These are phyloP conservation scores for Podochytrium sp. DNA, from an alignment of 192 early-diverging fungal species.

Conservation along the genomic window DNA sequence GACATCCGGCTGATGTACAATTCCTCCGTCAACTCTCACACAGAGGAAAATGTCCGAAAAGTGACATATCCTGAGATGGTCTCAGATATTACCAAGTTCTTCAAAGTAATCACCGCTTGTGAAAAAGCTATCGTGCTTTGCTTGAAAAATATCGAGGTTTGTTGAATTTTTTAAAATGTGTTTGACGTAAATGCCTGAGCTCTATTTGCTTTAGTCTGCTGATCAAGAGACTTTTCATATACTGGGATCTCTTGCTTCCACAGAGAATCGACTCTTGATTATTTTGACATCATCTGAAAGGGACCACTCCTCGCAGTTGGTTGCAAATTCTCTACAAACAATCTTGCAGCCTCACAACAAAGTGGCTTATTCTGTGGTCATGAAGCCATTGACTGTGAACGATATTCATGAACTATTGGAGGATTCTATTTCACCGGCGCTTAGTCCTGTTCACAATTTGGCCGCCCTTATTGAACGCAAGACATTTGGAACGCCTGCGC, in stretches of 20 bases:
- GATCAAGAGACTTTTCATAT: conserved; percentile 16
- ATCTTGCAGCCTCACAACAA: not conserved
- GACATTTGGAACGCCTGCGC: conserved; percentile 51
- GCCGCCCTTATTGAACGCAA: conserved; percentile 45
- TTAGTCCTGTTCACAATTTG: conserved; percentile 34
- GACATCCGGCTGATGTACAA: conserved; percentile 13
- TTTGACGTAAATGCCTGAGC: not conserved
- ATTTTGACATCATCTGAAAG: conserved; percentile 19
- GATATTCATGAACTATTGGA: conserved; percentile 43
- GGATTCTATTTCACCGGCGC: conserved; percentile 40
- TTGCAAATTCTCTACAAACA: conserved; percentile 20
- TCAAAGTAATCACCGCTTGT: conserved; percentile 2
- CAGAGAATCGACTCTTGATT: not conserved
- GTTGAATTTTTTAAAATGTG: not conserved
- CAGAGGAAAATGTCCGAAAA: conserved; percentile 1
- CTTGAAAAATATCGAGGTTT: conserved; percentile 47
- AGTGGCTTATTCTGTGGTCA: conserved; percentile 21
- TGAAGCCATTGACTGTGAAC: conserved; percentile 36
- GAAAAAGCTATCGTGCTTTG: conserved; percentile 43
- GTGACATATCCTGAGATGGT: conserved; percentile 20
- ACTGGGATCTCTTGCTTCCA: not conserved
- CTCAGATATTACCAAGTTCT: conserved; percentile 3
- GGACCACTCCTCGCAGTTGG: not conserved
- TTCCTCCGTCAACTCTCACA: not conserved
- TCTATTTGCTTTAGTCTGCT: conserved; percentile 7